Base-by-base conservation (phyloP, 805 yeast species). In the Ogataea pini region DNA sequence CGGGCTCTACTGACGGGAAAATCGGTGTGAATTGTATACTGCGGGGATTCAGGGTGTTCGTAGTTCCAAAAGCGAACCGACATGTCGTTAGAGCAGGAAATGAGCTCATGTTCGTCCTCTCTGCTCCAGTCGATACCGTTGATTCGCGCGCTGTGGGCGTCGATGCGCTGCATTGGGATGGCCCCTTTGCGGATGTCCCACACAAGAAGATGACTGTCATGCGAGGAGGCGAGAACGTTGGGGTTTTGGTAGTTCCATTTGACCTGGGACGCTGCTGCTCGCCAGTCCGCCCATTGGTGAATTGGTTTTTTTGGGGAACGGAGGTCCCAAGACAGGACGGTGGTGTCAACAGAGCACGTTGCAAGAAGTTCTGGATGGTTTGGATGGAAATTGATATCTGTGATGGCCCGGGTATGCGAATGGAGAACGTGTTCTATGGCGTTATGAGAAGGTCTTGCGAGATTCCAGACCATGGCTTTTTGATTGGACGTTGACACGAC, bases 321-420 rank as follows among this genome's bases (percentile, higher is more conserved):
- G 73, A 91, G 74, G 68, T 94, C 99, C 99, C 99, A 94, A 2
- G 86, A 80, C 47, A 82, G 80, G 16, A 90, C 86, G 58, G 82
- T 86, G 0, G 97, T 85, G 62, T 94, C 99, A 12, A 94, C 88
- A 0, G 96, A 86, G 62, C 97, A 89, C 0, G 99, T 92, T 0
- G 97, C 97, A 20, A 94, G 62, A 9, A 88, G 62, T 58, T 92
- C 96, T 0, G 97, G 96, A 59, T 87, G 83, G 29, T 75, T 76
- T 1, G 96, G 91, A 61, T 89, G 96, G 72, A 91, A 94, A 65
- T 91, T 89, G 49, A 94, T 89, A 70, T 94, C 99, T 3, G 98
- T 90, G 39, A 94, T 91, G 2, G 99, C 99, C 46, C 99, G 72
- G 1, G 85, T 78, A 64, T 94, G 99, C 16, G 87, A 86, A 65